Evolutionary conservation across 192 early-diverging fungal genomes (phyloP).

Genomic region (Chytriomyces sp.): DNA sequence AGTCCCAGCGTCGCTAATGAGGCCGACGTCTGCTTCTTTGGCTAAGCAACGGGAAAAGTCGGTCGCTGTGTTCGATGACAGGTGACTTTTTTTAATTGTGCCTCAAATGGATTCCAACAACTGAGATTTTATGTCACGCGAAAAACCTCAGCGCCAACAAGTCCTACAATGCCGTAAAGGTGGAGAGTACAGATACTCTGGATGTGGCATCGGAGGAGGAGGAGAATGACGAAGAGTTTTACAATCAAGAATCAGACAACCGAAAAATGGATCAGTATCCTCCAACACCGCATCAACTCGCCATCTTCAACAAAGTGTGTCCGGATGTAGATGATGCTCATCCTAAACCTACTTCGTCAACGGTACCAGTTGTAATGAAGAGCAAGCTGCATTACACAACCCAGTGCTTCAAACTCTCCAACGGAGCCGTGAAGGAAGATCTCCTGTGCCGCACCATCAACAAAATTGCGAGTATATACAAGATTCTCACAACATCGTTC

Average conservation of each 20-base stretch:
- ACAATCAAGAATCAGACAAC: conserved; percentile 1
- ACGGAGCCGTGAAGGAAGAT: background rate
- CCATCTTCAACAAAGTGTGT: conserved; percentile 39
- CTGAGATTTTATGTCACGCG: too few species aligned
- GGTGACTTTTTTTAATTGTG: background rate
- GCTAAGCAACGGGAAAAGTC: conserved; percentile 22
- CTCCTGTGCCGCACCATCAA: conserved; percentile 38
- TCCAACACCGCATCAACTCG: conserved; percentile 50
- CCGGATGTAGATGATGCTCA: conserved; percentile 43
- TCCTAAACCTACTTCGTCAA: background rate
- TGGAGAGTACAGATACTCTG: background rate
- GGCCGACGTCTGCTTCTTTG: conserved; percentile 25
- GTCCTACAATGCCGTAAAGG: too few species aligned
- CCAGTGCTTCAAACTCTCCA: conserved; percentile 34
- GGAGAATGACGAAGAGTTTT: background rate
- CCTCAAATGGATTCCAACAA: too few species aligned
- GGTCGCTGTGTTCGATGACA: background rate
- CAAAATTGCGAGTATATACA: conserved; percentile 38
- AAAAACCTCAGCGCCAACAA: too few species aligned
- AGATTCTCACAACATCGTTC: conserved; percentile 51
- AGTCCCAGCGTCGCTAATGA: background rate
- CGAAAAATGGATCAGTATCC: conserved; percentile 40
- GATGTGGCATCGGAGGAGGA: background rate
- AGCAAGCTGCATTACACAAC: conserved; percentile 22
- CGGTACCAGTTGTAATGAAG: background rate